Base-by-base conservation (phyloP, 2,329 filamentous ascomycete species). In the Blastomyces percursus region DNA sequence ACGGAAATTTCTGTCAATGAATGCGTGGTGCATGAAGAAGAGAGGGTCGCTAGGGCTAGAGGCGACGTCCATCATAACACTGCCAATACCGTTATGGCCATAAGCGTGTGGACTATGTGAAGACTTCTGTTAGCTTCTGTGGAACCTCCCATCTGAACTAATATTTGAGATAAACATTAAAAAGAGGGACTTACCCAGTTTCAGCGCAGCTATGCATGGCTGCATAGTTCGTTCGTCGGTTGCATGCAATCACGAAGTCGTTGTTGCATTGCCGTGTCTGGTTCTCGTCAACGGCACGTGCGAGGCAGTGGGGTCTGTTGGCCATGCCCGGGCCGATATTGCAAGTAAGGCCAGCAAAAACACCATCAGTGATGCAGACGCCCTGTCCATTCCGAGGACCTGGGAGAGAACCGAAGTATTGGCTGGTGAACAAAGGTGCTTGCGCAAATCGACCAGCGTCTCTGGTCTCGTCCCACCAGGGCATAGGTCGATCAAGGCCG, bases 11-110 rank as follows among this genome's bases (percentile, higher is more conserved):
- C 78, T 72, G 63, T 81, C 79, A 38, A 81, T 76, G 65, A 74
- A 73, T 2, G 72, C 72, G 64, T 81, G 78, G 66, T 80, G 78
- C 14, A 80, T 69, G 64, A 71, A 81, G 70, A 81, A 81, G 27
- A 67, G 69, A 7, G 77, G 77, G 56, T 80, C 78, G 16, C 71
- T 73, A 1, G 79, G 77, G 4, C 74, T 78, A 1, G 72, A 71
- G 59, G 76, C 78, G 46, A 80, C 67, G 66, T 81, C 79, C 24
- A 35, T 35, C 59, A 60, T 60, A 48, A 54, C 46, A 11, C 46
- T 54, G 11, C 59, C 59, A 30, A 60, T 60, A 54, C 59, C 59
- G 11, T 60, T 60, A 35, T 60, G 59, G 11, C 59, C 46, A 30
- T 51, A 60, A 9, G 14, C 52, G 5, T 61, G 60, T 51, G 60